These are phyloP conservation scores for Meyerozyma elateridarum DNA, from an alignment of 1,139 yeast species.

Conservation along the genomic window DNA sequence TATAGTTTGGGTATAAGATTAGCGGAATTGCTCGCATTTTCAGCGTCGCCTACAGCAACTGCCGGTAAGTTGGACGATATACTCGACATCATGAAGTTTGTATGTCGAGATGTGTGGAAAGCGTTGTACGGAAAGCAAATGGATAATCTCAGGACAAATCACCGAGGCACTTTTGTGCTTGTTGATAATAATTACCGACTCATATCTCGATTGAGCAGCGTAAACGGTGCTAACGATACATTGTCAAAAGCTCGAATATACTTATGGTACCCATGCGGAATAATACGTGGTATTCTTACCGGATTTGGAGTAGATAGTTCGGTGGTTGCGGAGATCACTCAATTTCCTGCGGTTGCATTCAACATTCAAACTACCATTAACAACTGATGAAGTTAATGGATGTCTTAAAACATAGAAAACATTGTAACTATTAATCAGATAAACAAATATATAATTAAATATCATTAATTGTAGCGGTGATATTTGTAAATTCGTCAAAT, in stretches of 20 bases:
- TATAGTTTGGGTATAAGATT: slow-evolving; percentile 69
- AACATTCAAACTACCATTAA: slow-evolving; percentile 59
- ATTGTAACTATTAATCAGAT: too few relatives aligned
- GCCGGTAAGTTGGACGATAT: slow-evolving; percentile 50
- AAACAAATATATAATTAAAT: too few relatives aligned
- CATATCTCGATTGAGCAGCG: slow-evolving; percentile 52
- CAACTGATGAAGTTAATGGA: slow-evolving; percentile 16
- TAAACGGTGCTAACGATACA: slow-evolving; percentile 45
- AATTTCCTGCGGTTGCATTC: slow-evolving; percentile 65
- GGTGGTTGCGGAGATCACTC: slow-evolving; percentile 63
- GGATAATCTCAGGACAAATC: slow-evolving; percentile 89
- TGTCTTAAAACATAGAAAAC: too few relatives aligned
- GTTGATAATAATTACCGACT: slow-evolving; percentile 62
- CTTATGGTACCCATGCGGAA: slow-evolving; percentile 78
- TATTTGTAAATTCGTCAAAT: too few relatives aligned
- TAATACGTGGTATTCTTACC: slow-evolving; percentile 73
- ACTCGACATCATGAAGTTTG: slow-evolving; percentile 81
- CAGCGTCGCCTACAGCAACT: slow-evolving; percentile 40
- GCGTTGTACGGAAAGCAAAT: slow-evolving; percentile 77
- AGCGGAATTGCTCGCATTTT: slow-evolving; percentile 65
- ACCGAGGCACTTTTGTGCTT: slow-evolving; percentile 77
- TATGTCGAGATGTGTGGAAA: slow-evolving; percentile 91
- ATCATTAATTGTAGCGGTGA: too few relatives aligned
- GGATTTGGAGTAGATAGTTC: slow-evolving; percentile 66
- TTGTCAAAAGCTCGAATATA: slow-evolving; percentile 47